These are phyloP conservation scores for Ascosphaera aggregata DNA, from an alignment of 2,329 filamentous ascomycete species.

Conservation along the genomic window DNA sequence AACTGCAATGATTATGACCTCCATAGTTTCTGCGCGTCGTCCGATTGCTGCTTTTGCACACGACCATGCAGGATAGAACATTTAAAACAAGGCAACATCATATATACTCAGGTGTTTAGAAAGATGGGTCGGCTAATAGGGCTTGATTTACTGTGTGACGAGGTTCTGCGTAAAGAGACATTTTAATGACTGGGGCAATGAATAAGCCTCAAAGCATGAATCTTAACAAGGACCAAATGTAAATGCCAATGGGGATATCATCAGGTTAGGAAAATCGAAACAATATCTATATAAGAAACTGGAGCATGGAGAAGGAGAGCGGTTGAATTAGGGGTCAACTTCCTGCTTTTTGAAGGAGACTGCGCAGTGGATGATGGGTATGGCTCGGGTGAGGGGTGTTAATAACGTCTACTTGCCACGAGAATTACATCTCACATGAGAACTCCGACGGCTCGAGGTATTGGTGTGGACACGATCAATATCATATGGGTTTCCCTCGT, in stretches of 20 bases:
- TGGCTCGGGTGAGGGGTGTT: not conserved
- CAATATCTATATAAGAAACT: slow-evolving; percentile 10
- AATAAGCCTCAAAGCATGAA: too few relatives aligned
- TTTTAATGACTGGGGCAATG: too few relatives aligned
- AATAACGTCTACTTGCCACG: not conserved
- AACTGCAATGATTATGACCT: too few relatives aligned
- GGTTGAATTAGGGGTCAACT: not conserved
- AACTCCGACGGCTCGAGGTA: not conserved
- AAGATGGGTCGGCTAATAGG: too few relatives aligned
- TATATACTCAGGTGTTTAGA: too few relatives aligned
- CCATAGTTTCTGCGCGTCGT: too few relatives aligned
- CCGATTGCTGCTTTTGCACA: too few relatives aligned
- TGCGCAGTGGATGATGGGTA: not conserved
- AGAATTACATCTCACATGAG: not conserved
- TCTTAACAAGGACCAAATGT: too few relatives aligned
- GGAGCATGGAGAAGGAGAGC: slow-evolving; percentile 1
- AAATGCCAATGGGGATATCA: not conserved
- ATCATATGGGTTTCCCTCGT: slow-evolving; percentile 22
- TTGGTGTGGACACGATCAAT: slow-evolving; percentile 21
- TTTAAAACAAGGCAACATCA: too few relatives aligned
- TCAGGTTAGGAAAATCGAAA: not conserved
- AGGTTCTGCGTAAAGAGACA: too few relatives aligned
- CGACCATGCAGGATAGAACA: too few relatives aligned
- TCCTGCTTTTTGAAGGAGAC: not conserved
- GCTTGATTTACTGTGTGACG: too few relatives aligned